Conservation (phyloP, 495 filamentous ascomycete genomes). For the Podospora fimiseda region DNA sequence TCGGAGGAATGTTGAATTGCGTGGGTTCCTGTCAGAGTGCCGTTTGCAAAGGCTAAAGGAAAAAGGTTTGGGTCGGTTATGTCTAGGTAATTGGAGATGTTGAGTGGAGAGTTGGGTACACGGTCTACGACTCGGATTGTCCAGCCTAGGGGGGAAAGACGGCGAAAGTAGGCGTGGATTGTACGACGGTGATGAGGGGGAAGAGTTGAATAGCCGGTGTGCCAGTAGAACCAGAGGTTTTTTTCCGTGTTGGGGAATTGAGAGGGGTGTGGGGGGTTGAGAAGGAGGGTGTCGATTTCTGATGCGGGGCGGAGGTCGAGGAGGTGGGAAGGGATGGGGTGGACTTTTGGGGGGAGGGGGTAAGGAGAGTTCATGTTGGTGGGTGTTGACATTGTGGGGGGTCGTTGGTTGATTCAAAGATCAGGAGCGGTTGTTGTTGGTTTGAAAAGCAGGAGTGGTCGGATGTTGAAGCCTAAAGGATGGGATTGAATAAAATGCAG, state of each 20-base stretch:
- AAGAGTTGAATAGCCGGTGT: background rate
- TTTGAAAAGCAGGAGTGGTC: too few species aligned
- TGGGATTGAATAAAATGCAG: too few species aligned
- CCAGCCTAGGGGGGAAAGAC: background rate
- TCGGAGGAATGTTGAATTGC: background rate
- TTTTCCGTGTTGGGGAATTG: background rate
- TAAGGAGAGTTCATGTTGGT: background rate
- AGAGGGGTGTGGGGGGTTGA: background rate
- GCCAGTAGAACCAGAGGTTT: background rate
- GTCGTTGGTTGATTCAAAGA: too few species aligned
- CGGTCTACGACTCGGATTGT: background rate
- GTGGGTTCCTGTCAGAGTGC: background rate
- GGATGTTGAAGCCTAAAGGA: too few species aligned
- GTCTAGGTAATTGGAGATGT: background rate
- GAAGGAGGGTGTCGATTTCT: background rate
- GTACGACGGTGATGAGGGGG: background rate
- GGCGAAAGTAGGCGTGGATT: background rate
- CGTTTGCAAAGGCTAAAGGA: background rate
- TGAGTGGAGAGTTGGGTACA: background rate
- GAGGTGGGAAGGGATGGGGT: background rate
- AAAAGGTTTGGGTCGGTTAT: background rate
- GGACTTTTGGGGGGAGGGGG: background rate
- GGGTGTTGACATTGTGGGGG: too few species aligned
- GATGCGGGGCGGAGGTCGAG: background rate
- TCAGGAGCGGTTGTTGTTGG: too few species aligned